Conservation (phyloP, 2,329 filamentous ascomycete species). For the Fusarium sp. region DNA sequence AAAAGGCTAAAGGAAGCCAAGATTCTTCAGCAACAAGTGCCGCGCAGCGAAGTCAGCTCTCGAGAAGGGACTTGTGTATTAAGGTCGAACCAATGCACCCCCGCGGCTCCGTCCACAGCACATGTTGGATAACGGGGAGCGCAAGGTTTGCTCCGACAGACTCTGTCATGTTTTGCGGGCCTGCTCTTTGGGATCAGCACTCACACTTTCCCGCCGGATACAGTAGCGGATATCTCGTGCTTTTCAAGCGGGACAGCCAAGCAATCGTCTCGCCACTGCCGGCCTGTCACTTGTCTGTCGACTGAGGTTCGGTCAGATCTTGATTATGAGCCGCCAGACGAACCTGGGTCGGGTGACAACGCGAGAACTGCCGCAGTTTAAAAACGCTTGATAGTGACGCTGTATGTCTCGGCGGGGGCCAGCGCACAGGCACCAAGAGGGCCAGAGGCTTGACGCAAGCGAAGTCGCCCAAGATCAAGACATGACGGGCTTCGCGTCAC, state of each 20-base stretch:
- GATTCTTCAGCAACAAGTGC: not conserved
- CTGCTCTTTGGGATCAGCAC: slow-evolving; percentile 22
- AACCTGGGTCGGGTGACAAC: not conserved
- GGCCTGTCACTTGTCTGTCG: not conserved
- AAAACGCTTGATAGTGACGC: not conserved
- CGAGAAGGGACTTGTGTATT: not conserved
- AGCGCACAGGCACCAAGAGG: not conserved
- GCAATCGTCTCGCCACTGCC: slow-evolving; percentile 4
- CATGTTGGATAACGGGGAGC: slow-evolving; percentile 7
- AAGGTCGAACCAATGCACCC: not conserved
- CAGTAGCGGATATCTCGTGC: slow-evolving; percentile 1
- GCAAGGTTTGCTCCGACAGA: slow-evolving; percentile 10
- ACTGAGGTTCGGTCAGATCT: not conserved
- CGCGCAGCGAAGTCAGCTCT: not conserved
- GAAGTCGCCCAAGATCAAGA: not conserved
- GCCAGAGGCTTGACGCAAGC: not conserved
- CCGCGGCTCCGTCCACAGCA: slow-evolving; percentile 2
- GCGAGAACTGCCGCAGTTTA: not conserved
- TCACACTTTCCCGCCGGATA: slow-evolving; percentile 8
- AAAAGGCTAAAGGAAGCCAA: not conserved
- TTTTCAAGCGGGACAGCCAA: not conserved
- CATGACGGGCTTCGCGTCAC: slow-evolving; percentile 4
- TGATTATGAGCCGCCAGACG: not conserved
- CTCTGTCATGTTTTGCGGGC: slow-evolving; percentile 13
- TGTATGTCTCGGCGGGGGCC: slow-evolving; percentile 2